Base-by-base conservation (phyloP, 202 grass and related monocot species). In the Alloteropsis angusta region DNA sequence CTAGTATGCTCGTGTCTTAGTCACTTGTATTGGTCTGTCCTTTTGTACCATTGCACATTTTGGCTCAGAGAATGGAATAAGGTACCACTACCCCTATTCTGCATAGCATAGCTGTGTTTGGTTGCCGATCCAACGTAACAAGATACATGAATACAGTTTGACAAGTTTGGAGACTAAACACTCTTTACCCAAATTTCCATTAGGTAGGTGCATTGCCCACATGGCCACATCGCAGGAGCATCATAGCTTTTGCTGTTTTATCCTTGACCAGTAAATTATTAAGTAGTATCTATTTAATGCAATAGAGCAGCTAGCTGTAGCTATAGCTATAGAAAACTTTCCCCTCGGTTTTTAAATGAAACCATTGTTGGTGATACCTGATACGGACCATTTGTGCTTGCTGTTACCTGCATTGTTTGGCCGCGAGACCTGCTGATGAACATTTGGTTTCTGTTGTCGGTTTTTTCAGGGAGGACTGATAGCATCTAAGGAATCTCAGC, bases 401-500 rank as follows among this genome's bases (percentile, higher is more conserved):
- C 19, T 65, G 54, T 42, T 57, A 0, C 63, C 30, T 21, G 42
- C 23, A 67, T 60, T 85, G 1, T 85, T 26, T 45, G 18, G 2
- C 18, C 39, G n/a, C 19, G 7, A 15, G 48, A 64, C 48, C 36
- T 70, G 54, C 39, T 75, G 62, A 60, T 79, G 23, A 36, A 76
- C 50, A 74, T 45, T 21, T 48, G 47, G 37, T 83, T 13, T 48
- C 2, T 46, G 6, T 37, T 15, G 23, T 80, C 14, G 3, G 1
- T 59, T 60, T 77, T 65, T 83, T 77, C 82, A 89, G 87, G 87
- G 87, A 89, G 78, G 87, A 85, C 13, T 89, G 54, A 88, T 26
- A 26, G 18, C 60, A 52, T 85, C 48, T 37, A 50, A 63, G 4
- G 17, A 44, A 52, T 1, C n/a, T 48, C 43, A 35, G 34, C 68